Conservation (phyloP, 768 basidiomycete species). For the Aureoboletus auriporus region DNA sequence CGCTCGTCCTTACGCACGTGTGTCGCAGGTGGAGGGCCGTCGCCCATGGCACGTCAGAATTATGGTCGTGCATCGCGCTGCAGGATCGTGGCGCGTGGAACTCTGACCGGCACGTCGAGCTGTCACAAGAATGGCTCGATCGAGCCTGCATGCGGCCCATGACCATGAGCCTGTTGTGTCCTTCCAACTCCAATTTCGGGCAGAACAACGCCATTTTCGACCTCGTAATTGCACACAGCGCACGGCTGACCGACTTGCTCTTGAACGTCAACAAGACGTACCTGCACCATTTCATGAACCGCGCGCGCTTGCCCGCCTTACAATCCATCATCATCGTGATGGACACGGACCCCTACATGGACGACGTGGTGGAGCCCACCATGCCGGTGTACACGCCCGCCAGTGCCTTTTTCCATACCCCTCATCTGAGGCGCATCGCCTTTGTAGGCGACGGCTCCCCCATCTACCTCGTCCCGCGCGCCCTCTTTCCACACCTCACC, state of each 20-base stretch:
- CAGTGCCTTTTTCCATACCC: constrained; percentile 5
- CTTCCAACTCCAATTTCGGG: constrained; percentile 18
- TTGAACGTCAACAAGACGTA: constrained; percentile 17
- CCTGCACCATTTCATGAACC: constrained; percentile 15
- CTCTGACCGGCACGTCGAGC: constrained; percentile 20
- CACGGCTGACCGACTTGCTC: constrained; percentile 15
- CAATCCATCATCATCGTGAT: constrained; percentile 17
- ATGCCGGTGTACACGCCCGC: neutral
- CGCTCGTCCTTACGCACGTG: constrained; percentile 30
- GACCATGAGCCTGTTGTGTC: constrained; percentile 18
- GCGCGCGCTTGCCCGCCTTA: constrained; percentile 8
- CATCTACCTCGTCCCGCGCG: constrained; percentile 14
- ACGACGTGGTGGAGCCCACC: neutral
- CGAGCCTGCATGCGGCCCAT: constrained; percentile 20
- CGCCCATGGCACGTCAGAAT: constrained; percentile 26
- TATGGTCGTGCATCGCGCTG: constrained; percentile 29
- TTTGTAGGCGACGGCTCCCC: constrained; percentile 12
- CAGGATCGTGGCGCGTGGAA: constrained; percentile 30
- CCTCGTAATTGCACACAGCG: constrained; percentile 18
- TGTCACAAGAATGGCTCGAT: constrained; percentile 22
- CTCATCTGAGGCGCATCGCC: constrained; percentile 14
- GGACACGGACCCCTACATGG: constrained; percentile 4
- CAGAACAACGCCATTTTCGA: constrained; percentile 10
- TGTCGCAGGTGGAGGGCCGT: constrained; percentile 32
- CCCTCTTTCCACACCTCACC: constrained; percentile 17